Evolutionary conservation across 495 filamentous ascomycete species (phyloP), one percentile per base, ranked within the genome.

Genomic region (Aspergillus sclerotiicarbonarius): DNA sequence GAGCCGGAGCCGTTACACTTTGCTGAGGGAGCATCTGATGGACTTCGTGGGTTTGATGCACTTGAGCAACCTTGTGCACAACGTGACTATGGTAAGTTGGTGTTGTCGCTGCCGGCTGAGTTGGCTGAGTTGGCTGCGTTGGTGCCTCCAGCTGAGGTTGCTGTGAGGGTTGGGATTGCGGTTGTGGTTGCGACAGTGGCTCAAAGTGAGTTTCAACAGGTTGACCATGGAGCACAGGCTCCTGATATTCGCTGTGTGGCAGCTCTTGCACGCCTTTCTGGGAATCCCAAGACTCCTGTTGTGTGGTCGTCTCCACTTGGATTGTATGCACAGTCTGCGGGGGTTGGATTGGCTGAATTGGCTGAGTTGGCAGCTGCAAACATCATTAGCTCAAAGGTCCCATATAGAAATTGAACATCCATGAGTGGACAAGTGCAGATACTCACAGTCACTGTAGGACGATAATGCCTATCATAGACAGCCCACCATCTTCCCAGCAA

Each of bases 401-500:
- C 37, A 13, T n/a, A 6, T 41, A 41, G 13, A 13, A 12, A n/a
- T n/a, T 48, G 15, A 10, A 60, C 1, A 4, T 21, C 52, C 13
- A 20, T 16, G 32, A 1, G 15, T 9, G 43, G 18, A 25, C 45
- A n/a, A 19, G 4, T 53, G 12, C 16, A 5, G 20, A 25, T 20
- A 54, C 71, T 67, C 32, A 71, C 69, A 62, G 53, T 56, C 13
- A 45, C 32, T n/a, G 58, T 60, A 59, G 73, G 71, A 53, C 80
- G 78, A 67, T 90, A 92, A 73, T 98, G 91, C 58, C 81, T 81
- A 72, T 98, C 93, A 67, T 92, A 96, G 41, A 96, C 85, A 20
- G 89, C 84, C 91, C 91, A 97, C 93, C 94, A 98, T 58, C 82
- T 80, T 39, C 85, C 85, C 39, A 89, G 66, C 72, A 96, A 84